Conservation (phyloP, 2,329 filamentous ascomycete genomes). For the Alternaria rosae region DNA sequence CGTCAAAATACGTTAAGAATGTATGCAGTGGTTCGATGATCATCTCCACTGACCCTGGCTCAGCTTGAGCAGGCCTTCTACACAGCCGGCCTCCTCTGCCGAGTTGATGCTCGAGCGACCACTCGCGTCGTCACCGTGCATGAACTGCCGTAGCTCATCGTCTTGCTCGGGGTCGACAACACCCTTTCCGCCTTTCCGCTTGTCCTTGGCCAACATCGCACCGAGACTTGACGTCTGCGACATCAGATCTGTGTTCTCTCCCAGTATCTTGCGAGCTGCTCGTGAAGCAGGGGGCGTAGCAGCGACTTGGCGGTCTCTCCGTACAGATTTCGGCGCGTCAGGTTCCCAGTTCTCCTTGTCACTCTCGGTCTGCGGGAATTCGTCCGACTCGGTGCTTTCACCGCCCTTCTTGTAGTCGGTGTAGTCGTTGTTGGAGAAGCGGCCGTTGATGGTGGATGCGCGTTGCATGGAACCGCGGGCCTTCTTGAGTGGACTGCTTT, state of each 20-base stretch:
- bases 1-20: not conserved
- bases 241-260: conserved; percentile 55
- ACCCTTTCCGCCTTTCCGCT: conserved; percentile 37
- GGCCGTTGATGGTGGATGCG: conserved; percentile 45
- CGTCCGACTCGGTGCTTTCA: conserved; percentile 52
- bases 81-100: conserved; percentile 78
- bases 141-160: conserved; percentile 75
- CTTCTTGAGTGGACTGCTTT: conserved; percentile 48
- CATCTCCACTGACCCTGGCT: conserved; percentile 88
- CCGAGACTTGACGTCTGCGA: conserved; percentile 50
- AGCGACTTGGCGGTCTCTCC: conserved; percentile 29
- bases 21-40: conserved; percentile 1
- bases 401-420: conserved; percentile 25
- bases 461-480: conserved; percentile 43
- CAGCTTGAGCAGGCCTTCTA: conserved; percentile 85
- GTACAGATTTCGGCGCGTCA: conserved; percentile 42
- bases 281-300: conserved; percentile 44
- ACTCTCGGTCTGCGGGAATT: conserved; percentile 72
- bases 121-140: conserved; percentile 66
- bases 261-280: conserved; percentile 53
- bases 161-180: conserved; percentile 59
- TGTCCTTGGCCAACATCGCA: conserved; percentile 44
- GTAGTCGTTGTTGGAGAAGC: conserved; percentile 40
- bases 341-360: conserved; percentile 93
- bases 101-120: conserved; percentile 63